phyloP scores from a whole-genome alignment of 495 filamentous ascomycete species.

The Trichoderma gamsii region DNA sequence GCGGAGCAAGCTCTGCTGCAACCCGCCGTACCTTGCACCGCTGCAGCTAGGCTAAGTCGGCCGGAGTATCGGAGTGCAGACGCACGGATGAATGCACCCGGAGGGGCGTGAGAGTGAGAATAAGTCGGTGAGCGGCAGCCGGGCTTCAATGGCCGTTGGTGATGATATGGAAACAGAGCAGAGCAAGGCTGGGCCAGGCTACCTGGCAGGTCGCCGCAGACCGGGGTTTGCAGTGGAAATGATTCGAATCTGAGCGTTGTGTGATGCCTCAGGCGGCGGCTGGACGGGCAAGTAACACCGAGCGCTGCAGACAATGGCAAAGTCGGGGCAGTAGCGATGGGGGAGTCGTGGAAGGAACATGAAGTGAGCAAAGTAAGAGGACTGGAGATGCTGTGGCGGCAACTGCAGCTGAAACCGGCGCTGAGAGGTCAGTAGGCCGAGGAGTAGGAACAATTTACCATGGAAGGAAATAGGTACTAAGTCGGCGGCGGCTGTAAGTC shows the following conservation, averaged over 20 bases:
- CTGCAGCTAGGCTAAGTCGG: neutral
- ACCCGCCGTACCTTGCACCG: neutral
- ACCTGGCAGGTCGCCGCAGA: neutral
- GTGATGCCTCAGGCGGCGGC: neutral
- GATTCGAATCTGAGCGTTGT: neutral
- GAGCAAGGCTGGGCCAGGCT: neutral
- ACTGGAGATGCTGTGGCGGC: neutral
- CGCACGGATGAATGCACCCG: neutral
- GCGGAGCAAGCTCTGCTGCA: neutral
- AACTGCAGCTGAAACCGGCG: neutral
- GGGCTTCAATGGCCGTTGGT: neutral
- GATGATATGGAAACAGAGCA: neutral
- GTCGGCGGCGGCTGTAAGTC: neutral
- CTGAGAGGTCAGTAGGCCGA: neutral
- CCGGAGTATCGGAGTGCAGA: neutral
- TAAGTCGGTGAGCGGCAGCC: constrained; percentile 11
- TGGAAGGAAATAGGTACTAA: too few species aligned
- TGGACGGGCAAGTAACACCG: neutral
- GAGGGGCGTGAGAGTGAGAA: neutral
- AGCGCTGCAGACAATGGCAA: neutral
- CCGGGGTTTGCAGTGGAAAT: neutral
- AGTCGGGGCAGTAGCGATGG: neutral
- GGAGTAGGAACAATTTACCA: neutral
- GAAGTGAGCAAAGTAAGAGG: neutral
- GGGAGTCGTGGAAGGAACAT: neutral